These are phyloP conservation scores for Saccharomycopsis phalli DNA, from an alignment of 1,139 yeast species.

Conservation along the genomic window DNA sequence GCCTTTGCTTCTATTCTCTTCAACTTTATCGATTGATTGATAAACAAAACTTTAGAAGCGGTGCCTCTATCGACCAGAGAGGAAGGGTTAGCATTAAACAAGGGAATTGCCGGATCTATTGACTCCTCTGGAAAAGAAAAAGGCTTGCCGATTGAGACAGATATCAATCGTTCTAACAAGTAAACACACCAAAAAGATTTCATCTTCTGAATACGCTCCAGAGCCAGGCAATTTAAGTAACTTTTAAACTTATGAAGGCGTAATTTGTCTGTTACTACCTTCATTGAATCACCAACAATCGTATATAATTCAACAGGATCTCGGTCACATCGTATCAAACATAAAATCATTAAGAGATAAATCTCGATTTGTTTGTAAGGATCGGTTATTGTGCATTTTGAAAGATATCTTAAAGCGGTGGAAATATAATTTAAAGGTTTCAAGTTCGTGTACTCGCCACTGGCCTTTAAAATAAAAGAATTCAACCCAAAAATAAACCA, in stretches of 20 bases:
- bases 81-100: constrained; percentile 34
- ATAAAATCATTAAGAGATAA: constrained; percentile 39
- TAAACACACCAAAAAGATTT: constrained; percentile 55
- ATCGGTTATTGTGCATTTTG: constrained; percentile 34
- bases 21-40: constrained; percentile 43
- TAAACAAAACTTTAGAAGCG: constrained; percentile 33
- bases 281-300: constrained; percentile 42
- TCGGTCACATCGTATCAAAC: constrained; percentile 46
- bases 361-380: constrained; percentile 34
- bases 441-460: constrained; percentile 42
- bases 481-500: constrained; percentile 43
- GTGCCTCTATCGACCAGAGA: not conserved
- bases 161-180: constrained; percentile 44
- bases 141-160: constrained; percentile 48
- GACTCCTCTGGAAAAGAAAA: constrained; percentile 39
- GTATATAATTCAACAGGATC: constrained; percentile 45
- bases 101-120: constrained; percentile 38
- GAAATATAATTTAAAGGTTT: constrained; percentile 43
- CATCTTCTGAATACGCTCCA: constrained; percentile 32
- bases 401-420: constrained; percentile 45
- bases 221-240: constrained; percentile 26
- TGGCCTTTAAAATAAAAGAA: constrained; percentile 39
- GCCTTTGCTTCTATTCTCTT: constrained; percentile 48
- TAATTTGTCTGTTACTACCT: constrained; percentile 31
- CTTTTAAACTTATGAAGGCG: constrained; percentile 32